Base-by-base conservation (phyloP, 331 rosid genomes). In the Malus hybrid region DNA sequence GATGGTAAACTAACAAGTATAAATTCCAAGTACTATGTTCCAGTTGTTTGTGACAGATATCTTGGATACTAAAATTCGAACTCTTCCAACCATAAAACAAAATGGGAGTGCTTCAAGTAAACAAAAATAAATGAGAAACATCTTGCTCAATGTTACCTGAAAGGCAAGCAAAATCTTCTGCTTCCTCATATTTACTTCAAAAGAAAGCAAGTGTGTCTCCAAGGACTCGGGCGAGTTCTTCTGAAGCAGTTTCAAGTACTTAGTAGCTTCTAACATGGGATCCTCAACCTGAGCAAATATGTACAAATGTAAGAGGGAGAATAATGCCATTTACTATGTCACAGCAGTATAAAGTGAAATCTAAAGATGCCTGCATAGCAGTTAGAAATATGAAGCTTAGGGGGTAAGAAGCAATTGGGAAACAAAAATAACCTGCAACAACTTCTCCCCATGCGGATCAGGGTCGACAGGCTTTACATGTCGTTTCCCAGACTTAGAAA, bases 231-330 rank as follows among this genome's bases (percentile, higher is more conserved):
- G 89, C 5, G 99, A 95, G 83, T 87, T 86, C 86, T 92, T 95
- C 86, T 92, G 99, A 76, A 95, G 93, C 85, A 95, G 82, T 87
- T 86, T 95, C 87, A 95, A 88, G 88, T 95, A 95, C 82, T 92
- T 95, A 33, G 91, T 87, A 59, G 99, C 96, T 87, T 95, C 97
- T 27, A 78, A 82, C 80, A 95, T 80, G 4, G 97, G 96, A 81
- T 95, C 96, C 74, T 90, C 91, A 78, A 93, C 86, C 99, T 95
- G 84, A 33, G 80, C 8, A 66, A 76, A 71, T 34, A 39, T 36
- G 42, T 48, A 72, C 13, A 20, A 48, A 16, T 69, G 19, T 19
- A 67, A 56, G 34, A 56, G 81, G 74, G 72, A 33, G 46, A 65
- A 76, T 57, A 52, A 69, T 60, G 36, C 67, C 59, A 71, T 65